Conservation (phyloP, 441 rosid genomes). For the Populus hybrid region DNA sequence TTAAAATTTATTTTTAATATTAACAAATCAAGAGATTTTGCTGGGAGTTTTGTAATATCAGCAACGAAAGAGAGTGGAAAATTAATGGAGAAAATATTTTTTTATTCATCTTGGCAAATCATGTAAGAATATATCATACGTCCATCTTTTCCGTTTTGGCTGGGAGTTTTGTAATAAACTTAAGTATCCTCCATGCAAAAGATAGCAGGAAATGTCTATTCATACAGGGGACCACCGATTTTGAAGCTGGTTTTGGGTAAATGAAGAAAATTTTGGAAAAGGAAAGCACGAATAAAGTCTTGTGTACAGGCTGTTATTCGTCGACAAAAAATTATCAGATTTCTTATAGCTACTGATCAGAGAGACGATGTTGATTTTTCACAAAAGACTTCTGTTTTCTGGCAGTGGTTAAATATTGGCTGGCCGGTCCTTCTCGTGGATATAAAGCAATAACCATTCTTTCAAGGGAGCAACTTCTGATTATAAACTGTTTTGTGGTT, state of each 20-base stretch:
- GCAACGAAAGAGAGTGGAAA: too few species aligned
- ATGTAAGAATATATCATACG: too few species aligned
- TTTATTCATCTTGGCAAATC: too few species aligned
- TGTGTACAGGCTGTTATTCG: background rate
- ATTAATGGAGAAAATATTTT: too few species aligned
- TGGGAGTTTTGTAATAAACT: too few species aligned
- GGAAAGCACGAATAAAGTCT: background rate
- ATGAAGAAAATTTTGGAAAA: background rate
- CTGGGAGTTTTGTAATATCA: too few species aligned
- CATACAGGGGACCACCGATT: background rate
- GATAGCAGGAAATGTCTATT: too few species aligned
- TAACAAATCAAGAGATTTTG: too few species aligned
- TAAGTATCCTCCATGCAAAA: too few species aligned
- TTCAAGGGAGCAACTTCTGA: background rate
- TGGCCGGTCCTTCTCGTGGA: background rate
- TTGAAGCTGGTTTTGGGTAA: background rate
- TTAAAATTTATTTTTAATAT: too few species aligned
- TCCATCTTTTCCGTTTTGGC: too few species aligned
- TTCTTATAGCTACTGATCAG: background rate
- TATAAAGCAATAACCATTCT: background rate
- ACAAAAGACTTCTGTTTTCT: background rate
- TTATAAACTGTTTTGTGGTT: background rate
- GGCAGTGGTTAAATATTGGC: background rate
- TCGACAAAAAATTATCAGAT: background rate
- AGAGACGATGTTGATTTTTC: background rate